Evolutionary conservation across 768 basidiomycete genomes (phyloP).

Genomic region (Suillus luteus): DNA sequence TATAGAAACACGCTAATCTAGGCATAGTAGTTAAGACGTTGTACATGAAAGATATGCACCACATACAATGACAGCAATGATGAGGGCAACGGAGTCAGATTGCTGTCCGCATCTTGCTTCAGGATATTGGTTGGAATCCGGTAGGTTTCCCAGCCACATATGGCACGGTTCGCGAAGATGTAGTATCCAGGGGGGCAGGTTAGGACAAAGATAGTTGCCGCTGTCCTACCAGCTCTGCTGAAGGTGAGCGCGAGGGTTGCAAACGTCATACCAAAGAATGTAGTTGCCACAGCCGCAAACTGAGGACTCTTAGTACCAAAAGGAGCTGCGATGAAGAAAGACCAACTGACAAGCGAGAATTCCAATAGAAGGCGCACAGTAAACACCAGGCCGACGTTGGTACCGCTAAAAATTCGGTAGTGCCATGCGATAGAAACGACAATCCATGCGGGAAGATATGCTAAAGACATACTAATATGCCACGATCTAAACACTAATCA

Average conservation of each 20-base stretch:
- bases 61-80: conserved; percentile 67
- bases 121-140: conserved; percentile 54
- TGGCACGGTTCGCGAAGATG: conserved; percentile 66
- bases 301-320: conserved; percentile 70
- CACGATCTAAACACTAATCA: conserved; percentile 44
- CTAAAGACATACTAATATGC: conserved; percentile 65
- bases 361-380: conserved; percentile 68
- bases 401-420: conserved; percentile 62
- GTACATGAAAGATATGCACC: not conserved
- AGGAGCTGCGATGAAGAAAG: conserved; percentile 67
- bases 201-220: conserved; percentile 65
- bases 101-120: conserved; percentile 60
- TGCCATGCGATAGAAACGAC: conserved; percentile 67
- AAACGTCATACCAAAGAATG: conserved; percentile 64
- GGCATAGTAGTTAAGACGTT: not conserved
- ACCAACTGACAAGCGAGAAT: conserved; percentile 67
- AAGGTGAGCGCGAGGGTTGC: conserved; percentile 67
- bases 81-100: conserved; percentile 55
- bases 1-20: conserved; percentile 75
- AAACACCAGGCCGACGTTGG: conserved; percentile 60
- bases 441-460: conserved; percentile 80
- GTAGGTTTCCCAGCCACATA: conserved; percentile 68
- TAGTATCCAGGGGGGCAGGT: conserved; percentile 79
- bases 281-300: conserved; percentile 65
- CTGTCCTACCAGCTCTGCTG: conserved; percentile 40